Evolutionary conservation across 192 early-diverging fungal species (phyloP).

Genomic region (Phycomyces nitens): DNA sequence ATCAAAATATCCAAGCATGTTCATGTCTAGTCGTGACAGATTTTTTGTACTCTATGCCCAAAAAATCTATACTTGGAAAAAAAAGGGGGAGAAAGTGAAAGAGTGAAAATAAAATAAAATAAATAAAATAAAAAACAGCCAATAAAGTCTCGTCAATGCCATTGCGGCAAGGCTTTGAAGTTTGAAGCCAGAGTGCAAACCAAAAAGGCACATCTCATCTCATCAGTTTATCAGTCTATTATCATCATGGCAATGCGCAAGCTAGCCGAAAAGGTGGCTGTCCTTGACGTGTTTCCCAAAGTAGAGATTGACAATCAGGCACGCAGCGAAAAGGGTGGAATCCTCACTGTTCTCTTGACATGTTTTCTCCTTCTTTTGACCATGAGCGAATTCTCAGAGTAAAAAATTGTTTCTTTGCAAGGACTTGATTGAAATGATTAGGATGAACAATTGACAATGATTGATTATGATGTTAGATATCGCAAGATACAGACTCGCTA

Average conservation of each 20-base stretch:
- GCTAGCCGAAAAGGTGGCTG: conserved; percentile 1
- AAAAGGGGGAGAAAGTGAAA: too few species aligned
- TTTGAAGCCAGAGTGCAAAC: too few species aligned
- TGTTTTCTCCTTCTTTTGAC: conserved; percentile 65
- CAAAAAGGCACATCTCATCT: too few species aligned
- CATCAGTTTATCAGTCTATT: too few species aligned
- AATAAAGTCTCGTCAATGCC: too few species aligned
- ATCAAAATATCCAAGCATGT: too few species aligned
- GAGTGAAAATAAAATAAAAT: too few species aligned
- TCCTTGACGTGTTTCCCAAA: conserved; percentile 87
- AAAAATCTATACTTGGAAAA: too few species aligned
- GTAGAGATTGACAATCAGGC: conserved; percentile 77
- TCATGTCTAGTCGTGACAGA: too few species aligned
- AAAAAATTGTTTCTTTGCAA: conserved; percentile 20
- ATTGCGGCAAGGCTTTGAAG: too few species aligned
- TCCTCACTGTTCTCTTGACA: conserved; percentile 69
- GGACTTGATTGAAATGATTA: not conserved
- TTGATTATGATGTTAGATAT: conserved; percentile 18
- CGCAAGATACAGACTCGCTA: conserved; percentile 59
- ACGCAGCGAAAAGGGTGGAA: conserved; percentile 67
- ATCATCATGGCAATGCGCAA: not conserved
- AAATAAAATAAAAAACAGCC: too few species aligned
- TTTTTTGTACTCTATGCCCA: too few species aligned
- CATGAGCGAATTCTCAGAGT: conserved; percentile 66
- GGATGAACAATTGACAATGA: not conserved